Evolutionary conservation across 768 basidiomycete genomes (phyloP), one percentile per base, ranked within the genome.

Genomic region (Termitomyces sp.): DNA sequence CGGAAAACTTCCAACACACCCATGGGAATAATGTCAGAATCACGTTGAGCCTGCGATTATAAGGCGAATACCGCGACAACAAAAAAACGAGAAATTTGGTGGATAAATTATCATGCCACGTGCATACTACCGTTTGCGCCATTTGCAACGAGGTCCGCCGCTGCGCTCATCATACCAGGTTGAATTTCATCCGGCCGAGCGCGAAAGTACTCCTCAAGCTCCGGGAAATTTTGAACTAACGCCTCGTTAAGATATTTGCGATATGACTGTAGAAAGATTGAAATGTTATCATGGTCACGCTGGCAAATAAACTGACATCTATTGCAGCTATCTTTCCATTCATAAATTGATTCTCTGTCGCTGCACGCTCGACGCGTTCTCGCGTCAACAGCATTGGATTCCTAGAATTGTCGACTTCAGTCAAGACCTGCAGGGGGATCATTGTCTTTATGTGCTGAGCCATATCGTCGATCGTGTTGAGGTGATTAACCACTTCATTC

Each of bases 261-360:
- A 69, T 92, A 93, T 21, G 88, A 85, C 90, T 92, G 52, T 25
- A 38, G 29, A 48, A 45, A 35, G 27, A 59, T 60, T 42, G 60
- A 58, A 54, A 54, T 31, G 31, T 48, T 51, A 46, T 40, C 34
- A 49, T 23, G 41, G n/a, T 32, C 10, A 57, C 4, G 4, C 25
- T 19, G 16, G 25, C 40, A 32, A 9, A 40, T 35, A 23, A 16
- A 64, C 82, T 63, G 60, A 90, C 90, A 54, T 84, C 81, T 27
- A 94, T 81, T 1, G 90, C 92, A 44, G 81, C 78, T 38, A 94
- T 89, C 67, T 93, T 92, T 29, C 89, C 91, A 65, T 93, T 91
- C 87, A 92, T 90, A 62, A 92, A 93, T 66, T 92, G 92, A 66
- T 94, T 94, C 73, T 94, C 92, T 2, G 89, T 89, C 31, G 92